A percentile compares a stretch with the other conserved stretches of the same genome.
Evolutionary conservation across 805 yeast genomes (phyloP).

Genomic region (Lipomyces anomalus): DNA sequence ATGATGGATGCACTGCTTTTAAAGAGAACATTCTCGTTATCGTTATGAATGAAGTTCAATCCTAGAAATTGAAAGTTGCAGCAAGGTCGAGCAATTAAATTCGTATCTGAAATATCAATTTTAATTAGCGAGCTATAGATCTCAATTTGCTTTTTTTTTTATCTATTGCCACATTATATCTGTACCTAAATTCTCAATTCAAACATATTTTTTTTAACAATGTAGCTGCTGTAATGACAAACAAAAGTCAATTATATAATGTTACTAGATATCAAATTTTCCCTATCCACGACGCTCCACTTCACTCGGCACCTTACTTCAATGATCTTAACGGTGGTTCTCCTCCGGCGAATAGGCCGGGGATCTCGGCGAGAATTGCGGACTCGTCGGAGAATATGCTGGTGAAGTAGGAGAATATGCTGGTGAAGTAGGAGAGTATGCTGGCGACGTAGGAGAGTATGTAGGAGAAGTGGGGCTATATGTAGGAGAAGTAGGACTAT

Average conservation of each 20-base stretch:
- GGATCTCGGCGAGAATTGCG: conserved; percentile 46
- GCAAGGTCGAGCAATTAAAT: no score
- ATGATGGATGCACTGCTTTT: no score
- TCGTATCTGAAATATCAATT: no score
- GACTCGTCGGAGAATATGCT: conserved; percentile 70
- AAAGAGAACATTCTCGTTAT: no score
- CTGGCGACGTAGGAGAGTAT: conserved; percentile 63
- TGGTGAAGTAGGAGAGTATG: conserved; percentile 76
- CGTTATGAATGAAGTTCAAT: no score
- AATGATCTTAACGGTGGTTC: no score
- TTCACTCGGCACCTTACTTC: no score
- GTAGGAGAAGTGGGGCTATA: conserved; percentile 62
- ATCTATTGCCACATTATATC: not conserved
- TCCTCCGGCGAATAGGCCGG: not conserved
- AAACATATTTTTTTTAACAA: not conserved
- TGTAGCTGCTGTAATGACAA: not conserved
- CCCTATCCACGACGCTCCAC: no score
- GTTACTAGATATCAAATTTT: no score
- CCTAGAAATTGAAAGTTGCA: no score
- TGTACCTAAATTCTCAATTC: no score
- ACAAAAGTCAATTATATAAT: not conserved
- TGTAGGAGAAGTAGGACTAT: conserved; percentile 51
- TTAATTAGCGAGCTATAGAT: no score
- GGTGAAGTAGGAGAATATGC: conserved; percentile 77
- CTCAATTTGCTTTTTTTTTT: not conserved